Percentiles rank a stretch among this genome's conserved stretches.
phyloP scores from a whole-genome alignment of 2,329 filamentous ascomycete genomes.

The Huntiella moniliformis region DNA sequence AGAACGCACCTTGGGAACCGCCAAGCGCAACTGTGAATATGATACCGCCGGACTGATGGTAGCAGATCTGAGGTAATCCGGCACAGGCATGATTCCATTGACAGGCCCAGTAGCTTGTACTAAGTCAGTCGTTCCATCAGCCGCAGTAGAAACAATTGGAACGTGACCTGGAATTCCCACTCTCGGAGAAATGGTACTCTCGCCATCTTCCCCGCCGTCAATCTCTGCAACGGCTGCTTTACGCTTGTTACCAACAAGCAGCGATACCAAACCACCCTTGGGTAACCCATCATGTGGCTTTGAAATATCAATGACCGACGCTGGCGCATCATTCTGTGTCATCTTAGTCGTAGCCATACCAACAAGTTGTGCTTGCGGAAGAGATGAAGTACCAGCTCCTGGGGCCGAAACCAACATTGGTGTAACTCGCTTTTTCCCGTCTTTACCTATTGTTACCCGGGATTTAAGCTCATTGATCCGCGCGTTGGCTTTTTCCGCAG shows the following conservation, averaged over 20 bases:
- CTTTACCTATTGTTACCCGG: slow-evolving; percentile 83
- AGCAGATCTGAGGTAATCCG: slow-evolving; percentile 74
- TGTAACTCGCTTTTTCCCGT: slow-evolving; percentile 89
- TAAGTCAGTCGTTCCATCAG: slow-evolving; percentile 53
- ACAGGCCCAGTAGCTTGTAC: slow-evolving; percentile 43
- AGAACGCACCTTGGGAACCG: slow-evolving; percentile 68
- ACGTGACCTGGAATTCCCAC: slow-evolving; percentile 35
- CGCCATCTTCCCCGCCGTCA: slow-evolving; percentile 60
- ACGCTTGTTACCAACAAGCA: slow-evolving; percentile 85
- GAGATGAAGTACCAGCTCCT: slow-evolving; percentile 66
- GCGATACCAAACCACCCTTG: slow-evolving; percentile 65
- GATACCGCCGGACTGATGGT: slow-evolving; percentile 66
- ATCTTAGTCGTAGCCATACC: slow-evolving; percentile 49
- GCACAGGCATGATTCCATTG: slow-evolving; percentile 46
- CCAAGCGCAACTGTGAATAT: slow-evolving; percentile 66
- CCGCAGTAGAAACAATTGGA: slow-evolving; percentile 56
- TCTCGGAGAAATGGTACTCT: slow-evolving; percentile 32
- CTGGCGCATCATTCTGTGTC: slow-evolving; percentile 51
- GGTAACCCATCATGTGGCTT: slow-evolving; percentile 89
- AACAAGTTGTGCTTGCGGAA: slow-evolving; percentile 76
- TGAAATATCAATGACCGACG: slow-evolving; percentile 72
- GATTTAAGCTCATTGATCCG: slow-evolving; percentile 54
- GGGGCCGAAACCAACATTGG: slow-evolving; percentile 83
- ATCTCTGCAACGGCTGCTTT: slow-evolving; percentile 45
- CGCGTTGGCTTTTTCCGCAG: slow-evolving; percentile 33